phyloP scores from a whole-genome alignment of 2,329 filamentous ascomycete species.

The Fusarium ambrosium region DNA sequence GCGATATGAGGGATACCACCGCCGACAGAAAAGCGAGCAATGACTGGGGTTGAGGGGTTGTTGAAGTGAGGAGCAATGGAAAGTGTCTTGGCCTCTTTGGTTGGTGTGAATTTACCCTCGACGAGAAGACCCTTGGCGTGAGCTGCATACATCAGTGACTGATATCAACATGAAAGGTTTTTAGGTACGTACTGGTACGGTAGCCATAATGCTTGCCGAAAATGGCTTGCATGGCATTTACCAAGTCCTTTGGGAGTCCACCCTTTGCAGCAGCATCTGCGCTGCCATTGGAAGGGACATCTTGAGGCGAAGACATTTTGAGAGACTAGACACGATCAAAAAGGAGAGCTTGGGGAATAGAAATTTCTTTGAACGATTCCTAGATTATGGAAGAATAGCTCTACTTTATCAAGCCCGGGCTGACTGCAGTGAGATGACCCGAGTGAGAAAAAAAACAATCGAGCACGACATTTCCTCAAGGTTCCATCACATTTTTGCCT shows the following conservation, averaged over 20 bases:
- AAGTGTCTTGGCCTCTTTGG: constrained; percentile 18
- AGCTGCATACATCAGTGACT: background rate
- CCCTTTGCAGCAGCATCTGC: background rate
- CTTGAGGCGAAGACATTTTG: background rate
- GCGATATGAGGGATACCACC: constrained; percentile 20
- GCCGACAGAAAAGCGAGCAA: constrained; percentile 29
- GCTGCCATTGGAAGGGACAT: background rate
- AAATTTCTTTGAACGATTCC: background rate
- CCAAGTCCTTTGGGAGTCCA: constrained; percentile 15
- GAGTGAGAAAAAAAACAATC: background rate
- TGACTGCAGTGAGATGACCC: background rate
- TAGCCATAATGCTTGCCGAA: constrained; percentile 32
- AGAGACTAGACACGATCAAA: background rate
- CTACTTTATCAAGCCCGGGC: background rate
- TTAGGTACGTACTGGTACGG: constrained; percentile 14
- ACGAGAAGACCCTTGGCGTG: constrained; percentile 32
- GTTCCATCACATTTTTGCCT: background rate
- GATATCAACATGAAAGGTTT: rapidly evolving
- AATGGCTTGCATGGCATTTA: constrained; percentile 27
- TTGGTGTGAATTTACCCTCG: constrained; percentile 21
- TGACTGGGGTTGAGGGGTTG: constrained; percentile 12
- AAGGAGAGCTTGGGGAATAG: background rate
- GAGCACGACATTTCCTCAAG: background rate
- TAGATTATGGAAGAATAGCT: background rate
- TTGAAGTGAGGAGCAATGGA: constrained; percentile 28